Evolutionary conservation across 768 basidiomycete genomes (phyloP).

Genomic region (Favolaschia claudopus): DNA sequence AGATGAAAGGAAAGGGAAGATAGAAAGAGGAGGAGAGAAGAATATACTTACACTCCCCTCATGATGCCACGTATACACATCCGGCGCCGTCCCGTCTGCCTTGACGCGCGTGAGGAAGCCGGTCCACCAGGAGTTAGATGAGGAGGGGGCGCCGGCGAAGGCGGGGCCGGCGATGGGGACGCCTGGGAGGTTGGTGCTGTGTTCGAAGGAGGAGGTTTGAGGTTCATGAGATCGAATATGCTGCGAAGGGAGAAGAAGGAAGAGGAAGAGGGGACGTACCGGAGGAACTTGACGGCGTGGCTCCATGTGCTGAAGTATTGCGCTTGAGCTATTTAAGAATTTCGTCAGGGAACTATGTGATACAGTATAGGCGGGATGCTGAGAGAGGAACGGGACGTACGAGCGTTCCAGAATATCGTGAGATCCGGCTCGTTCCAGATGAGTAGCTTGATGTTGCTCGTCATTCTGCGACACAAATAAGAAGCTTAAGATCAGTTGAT

Average conservation of each 20-base stretch:
- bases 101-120: constrained; percentile 25
- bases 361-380: background rate
- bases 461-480: constrained; percentile 15
- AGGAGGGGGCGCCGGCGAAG: constrained; percentile 13
- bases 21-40: no score
- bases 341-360: no score
- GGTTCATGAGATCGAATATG: background rate
- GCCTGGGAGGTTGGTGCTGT: constrained; percentile 23
- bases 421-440: constrained; percentile 33
- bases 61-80: constrained; percentile 31
- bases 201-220: background rate
- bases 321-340: no score
- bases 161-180: constrained; percentile 27
- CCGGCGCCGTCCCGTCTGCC: constrained; percentile 24
- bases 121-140: constrained; percentile 30
- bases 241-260: no score
- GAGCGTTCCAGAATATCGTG: constrained; percentile 23
- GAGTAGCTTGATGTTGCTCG: constrained; percentile 26
- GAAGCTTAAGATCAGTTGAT: background rate
- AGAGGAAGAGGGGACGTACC: background rate
- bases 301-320: constrained; percentile 28
- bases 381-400: constrained; percentile 24
- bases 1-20: no score
- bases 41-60: constrained; percentile 25
- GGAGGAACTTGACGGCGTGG: constrained; percentile 21